Evolutionary conservation across 495 filamentous ascomycete species (phyloP), one percentile per base, ranked within the genome.

Genomic region (Penicilliopsis zonata): DNA sequence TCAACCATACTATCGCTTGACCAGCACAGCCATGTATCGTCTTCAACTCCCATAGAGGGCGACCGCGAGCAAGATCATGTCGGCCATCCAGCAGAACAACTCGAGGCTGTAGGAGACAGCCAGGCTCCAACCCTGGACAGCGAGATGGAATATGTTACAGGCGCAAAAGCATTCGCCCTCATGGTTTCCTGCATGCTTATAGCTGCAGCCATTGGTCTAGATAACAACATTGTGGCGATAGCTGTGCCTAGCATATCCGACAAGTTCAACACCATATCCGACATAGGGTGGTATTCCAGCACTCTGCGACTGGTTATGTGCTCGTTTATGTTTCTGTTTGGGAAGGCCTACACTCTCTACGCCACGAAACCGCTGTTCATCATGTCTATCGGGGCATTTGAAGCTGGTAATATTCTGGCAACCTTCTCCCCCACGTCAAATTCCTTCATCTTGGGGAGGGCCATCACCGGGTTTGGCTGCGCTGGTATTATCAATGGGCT

Each of bases 291-390:
- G 69, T 74, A 77, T 45, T 67, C 64, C 5, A 53, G 65, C 3
- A 56, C 65, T 9, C 74, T 69, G 47, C 61, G 75, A 16, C 52
- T 77, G 0, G 65, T 61, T 33, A 52, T 62, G 20, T 72, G 65
- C 18, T 58, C 42, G 5, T 53, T 79, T 20, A 74, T 75, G 40
- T 61, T 80, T 3, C 43, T 75, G 18, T 74, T 74, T 37, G n/a
- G n/a, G n/a, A n/a, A n/a, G n/a, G n/a, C n/a, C n/a, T n/a, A n/a
- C n/a, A n/a, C n/a, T n/a, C n/a, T n/a, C n/a, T n/a, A n/a, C n/a
- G 78, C 78, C 40, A 70, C 68, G 36, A 42, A 38, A 28, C 18
- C 40, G 25, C 33, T 55, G 39, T 39, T 27, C 30, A 24, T 33
- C 16, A 41, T 52, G 22, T 42, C n/a, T 15, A 24, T 24, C 21